Evolutionary conservation across 2,329 filamentous ascomycete genomes (phyloP).

Genomic region (Alternaria novae-zelandiae): DNA sequence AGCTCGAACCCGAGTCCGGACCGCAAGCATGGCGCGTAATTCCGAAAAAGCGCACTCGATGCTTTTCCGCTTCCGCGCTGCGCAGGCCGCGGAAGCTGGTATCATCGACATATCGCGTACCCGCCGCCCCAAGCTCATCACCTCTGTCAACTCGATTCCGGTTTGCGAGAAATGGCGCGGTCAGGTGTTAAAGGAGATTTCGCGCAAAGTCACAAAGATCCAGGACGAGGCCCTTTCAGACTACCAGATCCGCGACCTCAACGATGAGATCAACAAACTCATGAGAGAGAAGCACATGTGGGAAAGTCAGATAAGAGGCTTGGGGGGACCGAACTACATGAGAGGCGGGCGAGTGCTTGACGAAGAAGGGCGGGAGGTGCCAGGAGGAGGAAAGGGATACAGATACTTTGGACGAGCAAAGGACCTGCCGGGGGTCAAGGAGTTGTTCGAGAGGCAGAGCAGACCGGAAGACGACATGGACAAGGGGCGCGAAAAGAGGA

Average conservation of each 20-base stretch:
- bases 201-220: conserved; percentile 94
- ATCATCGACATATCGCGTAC: conserved; percentile 93
- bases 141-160: conserved; percentile 81
- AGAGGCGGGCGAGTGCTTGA: conserved; percentile 64
- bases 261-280: conserved; percentile 99
- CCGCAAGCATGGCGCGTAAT: conserved; percentile 75
- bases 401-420: conserved; percentile 82
- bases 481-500: conserved; percentile 70
- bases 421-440: conserved; percentile 93
- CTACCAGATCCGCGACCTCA: conserved; percentile 96
- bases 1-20: conserved; percentile 5
- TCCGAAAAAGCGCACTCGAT: conserved; percentile 99
- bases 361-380: conserved; percentile 63
- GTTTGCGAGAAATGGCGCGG: conserved; percentile 97
- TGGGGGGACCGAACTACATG: conserved; percentile 99
- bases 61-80: conserved; percentile 99
- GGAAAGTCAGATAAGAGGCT: conserved; percentile 93
- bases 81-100: conserved; percentile 92
- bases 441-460: conserved; percentile 62
- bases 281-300: conserved; percentile 99
- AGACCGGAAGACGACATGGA: conserved; percentile 56
- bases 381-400: conserved; percentile 83
- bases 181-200: conserved; percentile 96
- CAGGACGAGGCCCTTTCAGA: conserved; percentile 91
- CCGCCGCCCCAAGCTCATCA: conserved; percentile 89